These are phyloP conservation scores for Microcyclospora tardicrescens DNA, from an alignment of 2,329 filamentous ascomycete genomes.

Conservation along the genomic window DNA sequence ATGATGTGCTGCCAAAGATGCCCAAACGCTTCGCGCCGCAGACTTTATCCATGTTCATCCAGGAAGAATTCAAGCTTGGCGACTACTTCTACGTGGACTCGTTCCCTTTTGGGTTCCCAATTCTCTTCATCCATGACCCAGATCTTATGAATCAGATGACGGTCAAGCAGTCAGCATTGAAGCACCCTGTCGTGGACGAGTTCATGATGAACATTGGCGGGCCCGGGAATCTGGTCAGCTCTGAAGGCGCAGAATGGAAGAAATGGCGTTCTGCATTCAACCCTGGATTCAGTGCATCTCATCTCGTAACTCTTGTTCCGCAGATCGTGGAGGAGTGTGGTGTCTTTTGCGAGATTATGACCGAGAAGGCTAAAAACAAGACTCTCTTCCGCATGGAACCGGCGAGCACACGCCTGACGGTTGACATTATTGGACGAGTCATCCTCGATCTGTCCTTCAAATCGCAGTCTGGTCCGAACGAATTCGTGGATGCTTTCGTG, in stretches of 20 bases:
- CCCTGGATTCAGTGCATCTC: conserved; percentile 26
- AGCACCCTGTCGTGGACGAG: conserved; percentile 19
- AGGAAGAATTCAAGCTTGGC: conserved; percentile 24
- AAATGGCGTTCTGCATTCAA: conserved; percentile 33
- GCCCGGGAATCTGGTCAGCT: conserved; percentile 24
- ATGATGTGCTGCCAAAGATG: conserved; percentile 21
- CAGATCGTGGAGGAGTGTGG: conserved; percentile 24
- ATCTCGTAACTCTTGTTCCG: conserved; percentile 29
- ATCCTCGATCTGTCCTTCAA: conserved; percentile 27
- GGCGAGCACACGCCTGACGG: conserved; percentile 26
- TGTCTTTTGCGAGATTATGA: conserved; percentile 24
- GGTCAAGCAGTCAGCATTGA: conserved; percentile 20
- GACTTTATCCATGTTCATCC: conserved; percentile 21
- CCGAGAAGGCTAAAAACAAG: conserved; percentile 21
- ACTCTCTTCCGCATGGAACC: conserved; percentile 29
- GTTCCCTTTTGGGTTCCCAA: conserved; percentile 28
- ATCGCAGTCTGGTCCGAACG: conserved; percentile 23
- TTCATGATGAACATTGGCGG: conserved; percentile 27
- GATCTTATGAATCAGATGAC: conserved; percentile 28
- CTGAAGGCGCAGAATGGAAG: conserved; percentile 30
- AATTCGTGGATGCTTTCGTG: conserved; percentile 26
- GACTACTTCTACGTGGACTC: conserved; percentile 33
- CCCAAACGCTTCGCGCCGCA: conserved; percentile 27
- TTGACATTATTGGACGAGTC: conserved; percentile 31
- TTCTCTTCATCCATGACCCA: conserved; percentile 26